Evolutionary conservation across 148 eudicot species (phyloP), one percentile per base, ranked within the genome.

Genomic region (Persicaria maculosa): DNA sequence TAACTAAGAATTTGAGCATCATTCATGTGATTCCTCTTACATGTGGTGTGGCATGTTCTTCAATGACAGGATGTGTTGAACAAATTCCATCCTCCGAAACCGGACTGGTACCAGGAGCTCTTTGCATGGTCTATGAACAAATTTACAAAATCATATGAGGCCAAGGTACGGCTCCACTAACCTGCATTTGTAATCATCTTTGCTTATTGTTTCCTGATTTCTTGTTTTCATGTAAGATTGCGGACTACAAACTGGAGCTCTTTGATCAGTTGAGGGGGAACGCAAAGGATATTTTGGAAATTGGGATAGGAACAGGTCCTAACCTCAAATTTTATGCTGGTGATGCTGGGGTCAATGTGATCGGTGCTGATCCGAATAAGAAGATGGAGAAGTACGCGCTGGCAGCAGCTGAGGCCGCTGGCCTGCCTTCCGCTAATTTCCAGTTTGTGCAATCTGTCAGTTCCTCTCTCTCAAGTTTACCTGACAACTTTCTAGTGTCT

Each of bases 331-430:
- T 89, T 73, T 93, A 93, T 74, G 90, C 91, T 0, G 61, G 77
- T 67, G 78, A 79, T 47, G 58, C 72, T 14, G 84, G 72, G 48
- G 75, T 83, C n/a, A 71, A 15, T 69, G 86, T 93, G 45, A 52
- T 81, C 78, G 94, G 94, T 47, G 80, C 88, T 19, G 98, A 93
- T 79, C 98, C 98, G 12, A 91, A 85, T 59, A 74, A 47, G 67
- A 93, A 91, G 80, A 89, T 93, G 98, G 93, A 93, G 80, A 91
- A 91, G 75, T 93, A 93, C 74, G 97, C 97, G 6, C 82, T 57
- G 73, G 83, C 72, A 72, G 88, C 98, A 16, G 98, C 95, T 52
- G 75, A 76, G 50, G 82, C 81, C 65, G 85, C 87, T 4, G 97
- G 97, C 40, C 80, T 93, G n/a, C 75, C 79, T 46, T 74, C 82